Base-by-base conservation (phyloP, 805 yeast genomes). In the Kuraishia molischiana region DNA sequence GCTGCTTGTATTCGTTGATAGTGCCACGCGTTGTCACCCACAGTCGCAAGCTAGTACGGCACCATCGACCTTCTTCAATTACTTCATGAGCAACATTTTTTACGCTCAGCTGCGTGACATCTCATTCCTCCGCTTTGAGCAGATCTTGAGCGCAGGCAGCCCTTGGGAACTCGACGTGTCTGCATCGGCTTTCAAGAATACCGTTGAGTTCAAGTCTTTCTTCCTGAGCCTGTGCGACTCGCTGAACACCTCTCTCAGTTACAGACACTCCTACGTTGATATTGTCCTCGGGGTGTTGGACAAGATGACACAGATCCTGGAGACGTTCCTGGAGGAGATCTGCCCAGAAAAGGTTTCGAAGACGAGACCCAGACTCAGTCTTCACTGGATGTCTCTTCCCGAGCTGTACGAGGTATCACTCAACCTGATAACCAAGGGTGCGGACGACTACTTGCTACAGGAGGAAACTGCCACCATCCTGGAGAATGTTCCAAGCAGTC, bases 1-100 rank as follows among this genome's bases (percentile, higher is more conserved):
- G 29, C 75, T 85, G 29, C 65, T 85, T 35, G 59, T 77, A 10
- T 85, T 85, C 50, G 64, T 77, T 19, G 78, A 83, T 33, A 77
- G 84, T 2, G 61, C 83, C 1, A 60, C 66, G 9, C 48, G 66
- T 2, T 49, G 68, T 4, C 54, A 71, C 9, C 67, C 68, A 1
- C 36, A 49, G 4, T 42, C 47, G 6, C 47, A 18, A 43, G 51
- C 32, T 18, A 43, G 47, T 2, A 45, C 46, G 14, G 51, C 55
- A n/a, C 65, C 69, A 5, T 39, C 65, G 18, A 49, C 49, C 5
- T 80, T 85, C 52, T 77, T 85, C 53, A 67, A 69, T 21, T 65
- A 66, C 3, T 82, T 81, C 46, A 77, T 89, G 85, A 66, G 64
- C 32, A 58, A 61, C 8, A 68, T 75, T 4, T 86, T 81, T 48